phyloP scores from a whole-genome alignment of 2,329 filamentous ascomycete genomes.

The Nemania abortiva region DNA sequence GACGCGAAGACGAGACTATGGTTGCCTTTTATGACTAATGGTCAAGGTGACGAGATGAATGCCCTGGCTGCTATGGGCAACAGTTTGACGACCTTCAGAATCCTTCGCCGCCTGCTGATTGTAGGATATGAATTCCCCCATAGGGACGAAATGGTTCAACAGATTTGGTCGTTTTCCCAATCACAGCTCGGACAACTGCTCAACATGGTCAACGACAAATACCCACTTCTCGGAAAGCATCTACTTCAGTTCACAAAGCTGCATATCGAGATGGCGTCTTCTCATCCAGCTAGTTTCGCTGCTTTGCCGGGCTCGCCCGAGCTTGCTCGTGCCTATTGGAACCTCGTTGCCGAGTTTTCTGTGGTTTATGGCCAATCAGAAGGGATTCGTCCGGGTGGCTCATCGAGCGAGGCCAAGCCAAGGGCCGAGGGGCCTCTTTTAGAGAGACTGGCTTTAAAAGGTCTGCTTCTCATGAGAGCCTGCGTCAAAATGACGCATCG shows the following conservation, averaged over 20 bases:
- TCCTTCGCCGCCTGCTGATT: conserved; percentile 81
- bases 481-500: conserved; percentile 89
- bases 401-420: conserved; percentile 57
- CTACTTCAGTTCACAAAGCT: conserved; percentile 91
- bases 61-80: conserved; percentile 76
- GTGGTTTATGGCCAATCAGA: conserved; percentile 75
- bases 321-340: conserved; percentile 88
- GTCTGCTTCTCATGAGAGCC: conserved; percentile 82
- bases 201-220: conserved; percentile 60
- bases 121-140: conserved; percentile 87
- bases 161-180: conserved; percentile 85
- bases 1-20: conserved; percentile 77
- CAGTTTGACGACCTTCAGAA: conserved; percentile 82
- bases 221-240: conserved; percentile 76
- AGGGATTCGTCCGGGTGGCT: conserved; percentile 63
- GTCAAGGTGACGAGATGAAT: conserved; percentile 68
- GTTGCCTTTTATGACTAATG: conserved; percentile 70
- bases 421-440: conserved; percentile 72
- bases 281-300: conserved; percentile 85
- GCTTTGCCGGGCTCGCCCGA: conserved; percentile 82
- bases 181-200: conserved; percentile 83
- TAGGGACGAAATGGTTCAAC: conserved; percentile 77
- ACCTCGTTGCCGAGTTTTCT: conserved; percentile 80
- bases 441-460: conserved; percentile 86
- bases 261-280: conserved; percentile 85